These are phyloP conservation scores for Diospyros kaki DNA, from an alignment of 148 eudicot species.

Conservation along the genomic window DNA sequence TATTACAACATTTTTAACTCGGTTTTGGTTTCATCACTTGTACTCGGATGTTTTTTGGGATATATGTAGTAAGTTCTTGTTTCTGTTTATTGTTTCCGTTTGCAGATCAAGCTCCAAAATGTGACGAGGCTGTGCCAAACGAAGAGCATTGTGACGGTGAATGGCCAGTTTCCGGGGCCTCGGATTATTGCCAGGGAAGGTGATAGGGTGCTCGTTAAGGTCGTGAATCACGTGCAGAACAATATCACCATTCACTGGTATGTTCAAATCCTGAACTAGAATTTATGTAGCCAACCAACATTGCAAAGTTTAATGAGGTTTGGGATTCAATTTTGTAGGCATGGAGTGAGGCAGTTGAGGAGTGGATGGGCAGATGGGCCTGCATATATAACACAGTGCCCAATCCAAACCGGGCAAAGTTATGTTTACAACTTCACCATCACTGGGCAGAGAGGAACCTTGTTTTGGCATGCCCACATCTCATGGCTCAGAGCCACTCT, in stretches of 20 bases:
- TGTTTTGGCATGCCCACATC: conserved; percentile 33
- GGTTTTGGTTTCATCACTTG: too few species aligned
- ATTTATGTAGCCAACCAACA: too few species aligned
- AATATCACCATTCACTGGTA: conserved; percentile 37
- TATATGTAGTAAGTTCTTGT: too few species aligned
- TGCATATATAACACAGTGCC: conserved; percentile 30
- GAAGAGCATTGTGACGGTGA: conserved; percentile 37
- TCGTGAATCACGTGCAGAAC: conserved; percentile 28
- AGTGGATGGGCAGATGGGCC: conserved; percentile 36
- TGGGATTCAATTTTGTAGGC: conserved; percentile 14
- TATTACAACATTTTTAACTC: neutral
- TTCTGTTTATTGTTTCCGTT: neutral
- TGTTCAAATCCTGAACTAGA: neutral
- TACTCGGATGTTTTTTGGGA: neutral
- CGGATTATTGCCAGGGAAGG: conserved; percentile 32
- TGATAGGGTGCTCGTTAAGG: conserved; percentile 27
- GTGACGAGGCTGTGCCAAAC: conserved; percentile 35
- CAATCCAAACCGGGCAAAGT: conserved; percentile 22
- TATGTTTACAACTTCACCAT: conserved; percentile 29
- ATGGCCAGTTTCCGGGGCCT: conserved; percentile 39
- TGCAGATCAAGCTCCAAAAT: conserved; percentile 31
- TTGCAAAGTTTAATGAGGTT: too few species aligned
- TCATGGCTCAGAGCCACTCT: conserved; percentile 27
- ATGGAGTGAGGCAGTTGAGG: conserved; percentile 23
- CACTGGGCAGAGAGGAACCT: conserved; percentile 29